phyloP scores from a whole-genome alignment of 2,329 filamentous ascomycete genomes.

The Penicillium frequentans region DNA sequence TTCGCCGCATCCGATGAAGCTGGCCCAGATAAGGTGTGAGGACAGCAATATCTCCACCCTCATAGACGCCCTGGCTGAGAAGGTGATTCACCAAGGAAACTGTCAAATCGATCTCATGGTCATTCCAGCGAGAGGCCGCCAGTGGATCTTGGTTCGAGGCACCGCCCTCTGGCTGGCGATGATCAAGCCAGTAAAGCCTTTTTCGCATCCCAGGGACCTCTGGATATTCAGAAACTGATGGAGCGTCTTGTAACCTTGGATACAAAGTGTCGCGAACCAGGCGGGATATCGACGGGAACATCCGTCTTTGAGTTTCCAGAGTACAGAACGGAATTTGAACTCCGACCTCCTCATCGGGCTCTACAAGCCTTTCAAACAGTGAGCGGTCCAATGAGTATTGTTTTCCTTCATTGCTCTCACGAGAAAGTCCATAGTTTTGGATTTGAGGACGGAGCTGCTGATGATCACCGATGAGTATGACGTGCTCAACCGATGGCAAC shows the following conservation, averaged over 20 bases:
- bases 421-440: conserved; percentile 19
- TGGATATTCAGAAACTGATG: conserved; percentile 3
- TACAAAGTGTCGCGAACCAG: neutral
- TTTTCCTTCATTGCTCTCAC: neutral
- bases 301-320: conserved; percentile 11
- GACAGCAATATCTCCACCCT: conserved; percentile 64
- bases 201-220: conserved; percentile 12
- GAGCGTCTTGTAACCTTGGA: neutral
- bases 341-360: neutral
- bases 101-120: conserved; percentile 63
- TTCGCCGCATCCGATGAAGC: conserved; percentile 47
- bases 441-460: conserved; percentile 35
- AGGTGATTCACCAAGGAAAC: conserved; percentile 64
- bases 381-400: conserved; percentile 8
- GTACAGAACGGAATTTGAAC: neutral
- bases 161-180: conserved; percentile 43
- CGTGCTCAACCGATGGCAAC: conserved; percentile 41
- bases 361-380: conserved; percentile 13
- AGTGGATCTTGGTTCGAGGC: conserved; percentile 24
- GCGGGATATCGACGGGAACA: conserved; percentile 3
- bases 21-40: conserved; percentile 63
- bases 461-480: conserved; percentile 39
- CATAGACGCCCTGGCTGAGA: conserved; percentile 63
- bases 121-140: conserved; percentile 49
- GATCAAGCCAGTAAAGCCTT: conserved; percentile 41